Conservation (phyloP, 306 rosid genomes). For the Carpinus viminea region DNA sequence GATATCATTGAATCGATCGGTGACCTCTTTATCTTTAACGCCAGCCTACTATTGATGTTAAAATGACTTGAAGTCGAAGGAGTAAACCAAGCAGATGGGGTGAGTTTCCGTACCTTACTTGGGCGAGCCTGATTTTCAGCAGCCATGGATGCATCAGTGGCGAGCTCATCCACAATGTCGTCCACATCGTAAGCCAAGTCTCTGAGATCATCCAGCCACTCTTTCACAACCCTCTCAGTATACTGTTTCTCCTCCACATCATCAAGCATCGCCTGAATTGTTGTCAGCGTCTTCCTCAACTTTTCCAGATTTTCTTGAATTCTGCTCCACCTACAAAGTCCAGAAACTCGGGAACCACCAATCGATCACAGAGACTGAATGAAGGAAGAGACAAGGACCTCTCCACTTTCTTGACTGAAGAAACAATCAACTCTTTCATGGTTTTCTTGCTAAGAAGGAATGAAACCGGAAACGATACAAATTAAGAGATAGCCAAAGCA, state of each 20-base stretch:
- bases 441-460: not conserved
- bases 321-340: not conserved
- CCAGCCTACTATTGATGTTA: no score
- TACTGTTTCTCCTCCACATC: conserved; percentile 35
- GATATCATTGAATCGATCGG: no score
- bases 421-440: not conserved
- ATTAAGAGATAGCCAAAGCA: not conserved
- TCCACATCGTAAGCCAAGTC: conserved; percentile 14
- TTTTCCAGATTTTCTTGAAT: not conserved
- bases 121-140: no score
- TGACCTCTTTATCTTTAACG: no score
- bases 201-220: conserved; percentile 26
- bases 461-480: not conserved
- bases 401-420: not conserved
- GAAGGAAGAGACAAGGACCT: not conserved
- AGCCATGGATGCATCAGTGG: not conserved
- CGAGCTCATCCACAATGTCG: conserved; percentile 32
- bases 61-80: no score
- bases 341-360: not conserved
- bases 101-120: no score
- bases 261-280: conserved; percentile 29
- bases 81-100: no score
- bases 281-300: not conserved
- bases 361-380: not conserved
- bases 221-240: not conserved